Evolutionary conservation across 2,329 filamentous ascomycete species (phyloP).

Genomic region (Westerdykella ornata): DNA sequence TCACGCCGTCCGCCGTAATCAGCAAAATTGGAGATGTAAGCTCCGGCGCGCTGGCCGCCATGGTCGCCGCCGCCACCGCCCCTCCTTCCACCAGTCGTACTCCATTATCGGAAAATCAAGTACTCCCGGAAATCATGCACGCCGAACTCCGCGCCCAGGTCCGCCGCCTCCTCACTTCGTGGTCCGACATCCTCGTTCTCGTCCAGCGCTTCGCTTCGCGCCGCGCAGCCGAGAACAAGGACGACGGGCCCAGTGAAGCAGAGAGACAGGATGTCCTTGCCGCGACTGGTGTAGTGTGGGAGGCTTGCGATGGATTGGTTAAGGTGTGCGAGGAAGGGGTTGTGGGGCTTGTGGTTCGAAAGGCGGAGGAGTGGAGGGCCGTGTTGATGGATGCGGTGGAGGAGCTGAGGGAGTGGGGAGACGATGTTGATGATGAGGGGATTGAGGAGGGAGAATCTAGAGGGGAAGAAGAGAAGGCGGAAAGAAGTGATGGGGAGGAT

Average conservation of each 20-base stretch:
- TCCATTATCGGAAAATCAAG: constrained; percentile 7
- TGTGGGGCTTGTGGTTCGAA: constrained; percentile 61
- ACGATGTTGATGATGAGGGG: constrained; percentile 60
- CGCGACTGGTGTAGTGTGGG: constrained; percentile 74
- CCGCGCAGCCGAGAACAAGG: constrained; percentile 32
- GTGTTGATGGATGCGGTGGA: constrained; percentile 74
- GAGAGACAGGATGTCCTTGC: constrained; percentile 46
- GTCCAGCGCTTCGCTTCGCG: constrained; percentile 55
- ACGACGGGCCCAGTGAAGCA: constrained; percentile 17
- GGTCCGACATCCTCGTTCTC: constrained; percentile 54
- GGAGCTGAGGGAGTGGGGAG: constrained; percentile 83
- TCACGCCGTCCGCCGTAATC: constrained; percentile 68
- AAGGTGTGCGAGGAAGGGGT: constrained; percentile 61
- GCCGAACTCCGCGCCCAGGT: constrained; percentile 57
- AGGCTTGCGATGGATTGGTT: constrained; percentile 67
- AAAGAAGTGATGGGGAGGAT: constrained; percentile 35
- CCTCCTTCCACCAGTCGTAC: constrained; percentile 7
- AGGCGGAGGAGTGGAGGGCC: constrained; percentile 66
- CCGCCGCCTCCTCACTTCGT: constrained; percentile 55
- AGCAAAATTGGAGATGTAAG: constrained; percentile 67
- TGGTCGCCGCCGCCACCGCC: constrained; percentile 52
- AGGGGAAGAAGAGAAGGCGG: constrained; percentile 24
- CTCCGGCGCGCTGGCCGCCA: constrained; percentile 63
- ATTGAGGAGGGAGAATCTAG: constrained; percentile 31
- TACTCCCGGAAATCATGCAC: constrained; percentile 46